Conservation (phyloP, 2,329 filamentous ascomycete genomes). For the Cladophialophora carrionii region DNA sequence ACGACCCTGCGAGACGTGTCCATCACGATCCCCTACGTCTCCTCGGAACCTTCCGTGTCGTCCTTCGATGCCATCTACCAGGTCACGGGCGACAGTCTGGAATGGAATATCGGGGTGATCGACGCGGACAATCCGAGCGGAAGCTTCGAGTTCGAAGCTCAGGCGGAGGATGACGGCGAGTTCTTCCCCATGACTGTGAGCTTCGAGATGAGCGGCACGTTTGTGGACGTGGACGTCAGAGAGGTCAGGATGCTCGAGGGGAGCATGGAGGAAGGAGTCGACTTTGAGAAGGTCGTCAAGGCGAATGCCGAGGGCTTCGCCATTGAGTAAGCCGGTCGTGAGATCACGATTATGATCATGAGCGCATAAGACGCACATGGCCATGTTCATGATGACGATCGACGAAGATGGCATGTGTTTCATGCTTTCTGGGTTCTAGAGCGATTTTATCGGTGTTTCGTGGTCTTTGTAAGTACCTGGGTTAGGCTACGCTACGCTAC, state of each 20-base stretch:
- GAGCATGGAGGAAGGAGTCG: slow-evolving; percentile 48
- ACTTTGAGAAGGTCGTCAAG: slow-evolving; percentile 52
- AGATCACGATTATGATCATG: neutral
- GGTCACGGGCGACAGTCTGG: slow-evolving; percentile 85
- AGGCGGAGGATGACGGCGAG: slow-evolving; percentile 83
- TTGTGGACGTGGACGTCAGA: slow-evolving; percentile 84
- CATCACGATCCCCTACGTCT: slow-evolving; percentile 83
- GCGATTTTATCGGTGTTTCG: neutral
- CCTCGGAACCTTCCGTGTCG: slow-evolving; percentile 82
- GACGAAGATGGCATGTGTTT: neutral
- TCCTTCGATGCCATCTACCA: slow-evolving; percentile 95
- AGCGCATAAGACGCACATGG: too few relatives aligned
- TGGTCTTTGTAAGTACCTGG: neutral
- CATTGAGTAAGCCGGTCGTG: slow-evolving; percentile 45
- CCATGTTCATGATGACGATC: neutral
- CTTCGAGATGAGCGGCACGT: slow-evolving; percentile 84
- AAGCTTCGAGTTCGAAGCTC: slow-evolving; percentile 93
- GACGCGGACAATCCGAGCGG: slow-evolving; percentile 81
- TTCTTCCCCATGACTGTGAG: slow-evolving; percentile 97
- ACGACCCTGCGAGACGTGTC: slow-evolving; percentile 74
- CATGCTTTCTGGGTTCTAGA: neutral
- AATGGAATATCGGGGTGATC: slow-evolving; percentile 89
- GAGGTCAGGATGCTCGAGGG: slow-evolving; percentile 48
- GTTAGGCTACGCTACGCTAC: neutral
- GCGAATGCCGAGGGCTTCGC: slow-evolving; percentile 50